These are phyloP conservation scores for Carex scoparia DNA, from an alignment of 176 grass and related monocot species.

Conservation along the genomic window DNA sequence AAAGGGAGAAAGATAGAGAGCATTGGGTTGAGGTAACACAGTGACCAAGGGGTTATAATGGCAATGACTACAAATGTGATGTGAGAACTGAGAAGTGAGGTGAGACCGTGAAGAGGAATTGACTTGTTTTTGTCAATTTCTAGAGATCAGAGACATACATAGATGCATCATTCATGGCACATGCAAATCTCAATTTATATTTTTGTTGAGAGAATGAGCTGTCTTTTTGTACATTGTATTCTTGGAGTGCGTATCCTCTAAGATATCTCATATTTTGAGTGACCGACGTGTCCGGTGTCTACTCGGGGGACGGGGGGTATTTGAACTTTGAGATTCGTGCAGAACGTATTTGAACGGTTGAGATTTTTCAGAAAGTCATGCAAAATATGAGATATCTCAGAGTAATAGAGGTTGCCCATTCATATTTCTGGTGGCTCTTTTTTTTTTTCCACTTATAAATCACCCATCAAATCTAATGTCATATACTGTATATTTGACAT, in stretches of 20 bases:
- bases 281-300: too few relatives aligned
- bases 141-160: not conserved
- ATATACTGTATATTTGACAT: not conserved
- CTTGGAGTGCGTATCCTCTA: too few relatives aligned
- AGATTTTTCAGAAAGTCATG: too few relatives aligned
- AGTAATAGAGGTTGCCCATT: too few relatives aligned
- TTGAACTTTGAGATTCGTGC: too few relatives aligned
- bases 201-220: not conserved
- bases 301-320: too few relatives aligned
- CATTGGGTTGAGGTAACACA: slow-evolving; percentile 13
- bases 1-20: not conserved
- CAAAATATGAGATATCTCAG: too few relatives aligned
- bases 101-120: not conserved
- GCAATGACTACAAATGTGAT: slow-evolving; percentile 16
- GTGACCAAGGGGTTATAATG: not conserved
- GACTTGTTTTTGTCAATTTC: not conserved
- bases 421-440: not conserved
- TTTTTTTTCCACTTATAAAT: not conserved
- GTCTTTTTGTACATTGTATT: not conserved
- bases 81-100: not conserved
- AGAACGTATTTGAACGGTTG: too few relatives aligned
- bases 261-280: too few relatives aligned
- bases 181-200: not conserved
- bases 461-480: slow-evolving; percentile 1
- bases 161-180: not conserved